phyloP scores from a whole-genome alignment of 2,329 filamentous ascomycete species.

The Scorias spongiosa region DNA sequence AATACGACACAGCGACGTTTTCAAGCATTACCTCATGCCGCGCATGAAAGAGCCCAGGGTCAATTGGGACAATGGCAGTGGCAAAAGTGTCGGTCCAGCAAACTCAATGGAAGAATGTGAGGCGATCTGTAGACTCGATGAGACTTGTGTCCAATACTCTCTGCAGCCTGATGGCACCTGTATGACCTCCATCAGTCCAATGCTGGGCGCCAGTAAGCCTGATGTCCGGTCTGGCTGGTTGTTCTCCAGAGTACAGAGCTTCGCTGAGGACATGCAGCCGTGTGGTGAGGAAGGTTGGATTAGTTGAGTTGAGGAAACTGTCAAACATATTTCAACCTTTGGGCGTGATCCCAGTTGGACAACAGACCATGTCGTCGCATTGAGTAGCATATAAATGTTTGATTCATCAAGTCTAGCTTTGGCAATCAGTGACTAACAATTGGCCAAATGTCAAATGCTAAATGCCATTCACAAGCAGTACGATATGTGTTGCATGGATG shows the following conservation, averaged over 20 bases:
- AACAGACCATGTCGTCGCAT: too few species aligned
- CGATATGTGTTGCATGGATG: too few species aligned
- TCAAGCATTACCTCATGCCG: slow-evolving; percentile 11
- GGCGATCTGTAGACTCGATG: slow-evolving; percentile 2
- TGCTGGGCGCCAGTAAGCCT: neutral
- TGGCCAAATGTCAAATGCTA: too few species aligned
- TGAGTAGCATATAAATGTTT: too few species aligned
- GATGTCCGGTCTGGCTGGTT: neutral
- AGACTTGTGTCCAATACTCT: slow-evolving; percentile 7
- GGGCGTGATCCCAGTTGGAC: too few species aligned
- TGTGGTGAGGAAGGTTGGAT: neutral
- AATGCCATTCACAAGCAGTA: too few species aligned
- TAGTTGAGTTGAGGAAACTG: neutral
- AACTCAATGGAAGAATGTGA: slow-evolving; percentile 3
- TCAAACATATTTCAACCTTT: too few species aligned
- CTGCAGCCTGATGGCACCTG: neutral
- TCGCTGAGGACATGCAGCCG: neutral
- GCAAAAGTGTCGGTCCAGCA: slow-evolving; percentile 2
- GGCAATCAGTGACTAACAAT: too few species aligned
- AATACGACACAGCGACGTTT: slow-evolving; percentile 12
- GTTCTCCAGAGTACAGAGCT: neutral
- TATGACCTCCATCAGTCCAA: neutral
- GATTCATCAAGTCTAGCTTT: too few species aligned
- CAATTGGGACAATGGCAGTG: slow-evolving; percentile 17
- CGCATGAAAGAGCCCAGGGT: slow-evolving; percentile 5